phyloP scores from a whole-genome alignment of 2,329 filamentous ascomycete genomes.

The Chaetomiaceae sp. region DNA sequence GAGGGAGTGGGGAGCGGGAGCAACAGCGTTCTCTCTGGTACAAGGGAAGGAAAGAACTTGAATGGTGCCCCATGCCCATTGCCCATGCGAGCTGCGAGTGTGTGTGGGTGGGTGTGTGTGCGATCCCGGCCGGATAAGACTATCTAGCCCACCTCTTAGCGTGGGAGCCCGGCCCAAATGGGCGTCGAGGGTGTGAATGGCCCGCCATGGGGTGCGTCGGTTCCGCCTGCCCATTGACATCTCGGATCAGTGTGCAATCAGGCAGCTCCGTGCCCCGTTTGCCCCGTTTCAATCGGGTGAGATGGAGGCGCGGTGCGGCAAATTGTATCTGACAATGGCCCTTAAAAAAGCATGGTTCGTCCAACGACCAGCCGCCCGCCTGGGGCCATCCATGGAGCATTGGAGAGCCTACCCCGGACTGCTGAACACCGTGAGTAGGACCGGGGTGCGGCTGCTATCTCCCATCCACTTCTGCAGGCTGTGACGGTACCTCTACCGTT shows the following conservation, averaged over 20 bases:
- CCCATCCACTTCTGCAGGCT: not conserved
- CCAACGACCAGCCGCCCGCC: not conserved
- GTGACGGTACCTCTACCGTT: not conserved
- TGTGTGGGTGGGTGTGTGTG: not conserved
- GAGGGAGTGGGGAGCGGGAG: constrained; percentile 12
- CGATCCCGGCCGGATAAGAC: constrained; percentile 11
- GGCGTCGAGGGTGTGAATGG: not conserved
- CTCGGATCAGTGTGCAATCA: not conserved
- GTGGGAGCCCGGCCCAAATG: constrained; percentile 4
- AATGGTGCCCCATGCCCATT: constrained; percentile 3
- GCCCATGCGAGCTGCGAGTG: constrained; percentile 3
- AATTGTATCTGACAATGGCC: too few relatives aligned
- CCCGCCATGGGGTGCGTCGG: not conserved
- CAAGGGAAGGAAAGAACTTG: not conserved
- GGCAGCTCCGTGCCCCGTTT: not conserved
- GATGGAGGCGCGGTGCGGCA: not conserved
- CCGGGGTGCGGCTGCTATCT: too few relatives aligned
- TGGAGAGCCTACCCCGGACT: constrained; percentile 1
- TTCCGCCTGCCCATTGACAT: constrained; percentile 1
- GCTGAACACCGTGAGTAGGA: too few relatives aligned
- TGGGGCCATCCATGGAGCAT: constrained; percentile 15
- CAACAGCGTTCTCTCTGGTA: too few relatives aligned
- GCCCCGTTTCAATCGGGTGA: constrained; percentile 13
- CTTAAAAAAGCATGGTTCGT: constrained; percentile 7
- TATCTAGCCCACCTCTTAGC: not conserved